Evolutionary conservation across 331 rosid species (phyloP).

Genomic region (Ulmus americana): DNA sequence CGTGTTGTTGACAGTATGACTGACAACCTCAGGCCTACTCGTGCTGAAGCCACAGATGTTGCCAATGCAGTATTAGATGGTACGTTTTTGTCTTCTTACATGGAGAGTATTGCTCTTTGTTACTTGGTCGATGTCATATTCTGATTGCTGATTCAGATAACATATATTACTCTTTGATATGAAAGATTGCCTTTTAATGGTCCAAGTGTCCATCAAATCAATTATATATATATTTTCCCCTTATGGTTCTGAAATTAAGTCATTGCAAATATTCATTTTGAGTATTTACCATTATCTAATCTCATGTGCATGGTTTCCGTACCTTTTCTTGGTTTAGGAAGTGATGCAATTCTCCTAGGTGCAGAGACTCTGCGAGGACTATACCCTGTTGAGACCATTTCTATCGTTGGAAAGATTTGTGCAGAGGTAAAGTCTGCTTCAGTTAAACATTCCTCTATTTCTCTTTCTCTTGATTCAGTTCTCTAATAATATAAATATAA

Average conservation of each 20-base stretch:
- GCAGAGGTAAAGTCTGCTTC: conserved; percentile 27
- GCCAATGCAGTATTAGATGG: conserved; percentile 39
- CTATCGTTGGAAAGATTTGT: conserved; percentile 38
- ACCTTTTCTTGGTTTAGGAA: conserved; percentile 31
- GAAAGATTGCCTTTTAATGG: not conserved
- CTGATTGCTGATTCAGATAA: conserved; percentile 13
- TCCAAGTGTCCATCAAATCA: not conserved
- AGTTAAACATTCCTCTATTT: not conserved
- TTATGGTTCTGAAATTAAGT: not conserved
- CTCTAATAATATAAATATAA: not conserved
- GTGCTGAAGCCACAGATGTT: conserved; percentile 46
- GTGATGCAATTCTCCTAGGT: conserved; percentile 57
- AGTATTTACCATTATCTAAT: conserved; percentile 7
- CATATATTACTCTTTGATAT: not conserved
- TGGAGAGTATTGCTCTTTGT: conserved; percentile 12
- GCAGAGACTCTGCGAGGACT: conserved; percentile 48
- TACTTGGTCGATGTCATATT: conserved; percentile 11
- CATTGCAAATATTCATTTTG: not conserved
- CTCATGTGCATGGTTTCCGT: not conserved
- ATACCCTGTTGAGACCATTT: conserved; percentile 32
- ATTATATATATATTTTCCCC: conserved; percentile 7
- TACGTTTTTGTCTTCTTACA: conserved; percentile 6
- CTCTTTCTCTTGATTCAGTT: not conserved
- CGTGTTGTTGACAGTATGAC: conserved; percentile 47
- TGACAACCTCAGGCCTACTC: conserved; percentile 39